Conservation (phyloP, 2,329 filamentous ascomycete genomes). For the Immersiporthe knoxdaviesiana region DNA sequence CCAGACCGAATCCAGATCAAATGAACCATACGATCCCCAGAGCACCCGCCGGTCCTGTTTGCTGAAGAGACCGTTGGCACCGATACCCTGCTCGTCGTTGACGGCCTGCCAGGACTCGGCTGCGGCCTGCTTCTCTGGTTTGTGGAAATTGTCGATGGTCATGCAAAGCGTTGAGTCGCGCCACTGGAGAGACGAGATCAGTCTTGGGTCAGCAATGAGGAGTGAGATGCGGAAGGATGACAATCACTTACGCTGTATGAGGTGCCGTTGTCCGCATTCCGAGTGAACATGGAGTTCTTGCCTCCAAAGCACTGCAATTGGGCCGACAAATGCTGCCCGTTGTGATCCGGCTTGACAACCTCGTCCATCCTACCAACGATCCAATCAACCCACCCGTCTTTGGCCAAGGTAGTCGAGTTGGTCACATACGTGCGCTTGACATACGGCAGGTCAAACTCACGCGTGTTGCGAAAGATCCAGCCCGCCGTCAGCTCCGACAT, state of each 20-base stretch:
- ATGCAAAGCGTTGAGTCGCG: constrained; percentile 47
- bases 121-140: constrained; percentile 36
- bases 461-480: constrained; percentile 51
- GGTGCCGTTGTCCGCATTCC: constrained; percentile 49
- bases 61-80: constrained; percentile 40
- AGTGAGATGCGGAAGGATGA: background rate
- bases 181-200: constrained; percentile 36
- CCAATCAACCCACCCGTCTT: constrained; percentile 46
- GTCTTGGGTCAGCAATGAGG: background rate
- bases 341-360: constrained; percentile 39
- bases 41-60: constrained; percentile 43
- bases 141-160: constrained; percentile 50
- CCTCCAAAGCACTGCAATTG: constrained; percentile 53
- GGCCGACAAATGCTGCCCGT: constrained; percentile 46
- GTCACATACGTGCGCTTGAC: constrained; percentile 51
- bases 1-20: constrained; percentile 42
- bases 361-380: constrained; percentile 43
- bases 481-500: constrained; percentile 49
- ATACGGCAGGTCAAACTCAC: constrained; percentile 54
- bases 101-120: constrained; percentile 47
- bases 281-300: constrained; percentile 44
- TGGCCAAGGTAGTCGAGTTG: constrained; percentile 44
- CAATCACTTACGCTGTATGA: constrained; percentile 41
- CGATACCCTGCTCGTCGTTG: constrained; percentile 40
- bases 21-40: constrained; percentile 46